These are phyloP conservation scores for Jasminum sambac DNA, from an alignment of 257 asterid species.

Conservation along the genomic window DNA sequence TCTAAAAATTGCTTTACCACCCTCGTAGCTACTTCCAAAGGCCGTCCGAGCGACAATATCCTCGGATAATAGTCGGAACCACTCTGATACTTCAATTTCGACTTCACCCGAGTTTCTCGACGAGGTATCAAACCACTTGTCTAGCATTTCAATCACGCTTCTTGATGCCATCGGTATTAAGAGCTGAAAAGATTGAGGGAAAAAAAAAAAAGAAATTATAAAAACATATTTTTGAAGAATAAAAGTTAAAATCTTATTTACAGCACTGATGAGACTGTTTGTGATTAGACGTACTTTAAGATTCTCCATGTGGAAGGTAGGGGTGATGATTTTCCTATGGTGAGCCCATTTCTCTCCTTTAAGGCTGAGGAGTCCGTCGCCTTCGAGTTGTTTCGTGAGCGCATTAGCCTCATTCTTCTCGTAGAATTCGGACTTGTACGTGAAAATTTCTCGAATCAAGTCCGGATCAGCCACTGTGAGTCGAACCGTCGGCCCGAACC, in stretches of 20 bases:
- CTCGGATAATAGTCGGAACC: slow-evolving; percentile 68
- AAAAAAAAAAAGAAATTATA: background rate
- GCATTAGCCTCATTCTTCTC: slow-evolving; percentile 81
- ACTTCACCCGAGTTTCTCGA: slow-evolving; percentile 40
- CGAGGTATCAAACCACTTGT: slow-evolving; percentile 45
- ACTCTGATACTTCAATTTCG: slow-evolving; percentile 68
- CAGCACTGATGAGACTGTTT: background rate
- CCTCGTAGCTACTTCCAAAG: slow-evolving; percentile 78
- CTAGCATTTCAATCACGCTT: slow-evolving; percentile 47
- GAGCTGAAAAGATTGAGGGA: slow-evolving; percentile 29
- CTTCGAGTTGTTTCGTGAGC: slow-evolving; percentile 77
- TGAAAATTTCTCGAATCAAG: slow-evolving; percentile 67
- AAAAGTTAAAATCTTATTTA: background rate
- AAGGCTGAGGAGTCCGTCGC: slow-evolving; percentile 78
- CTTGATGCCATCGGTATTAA: slow-evolving; percentile 41
- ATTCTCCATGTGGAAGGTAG: slow-evolving; percentile 80
- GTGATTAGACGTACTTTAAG: slow-evolving; percentile 52
- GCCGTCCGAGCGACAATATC: slow-evolving; percentile 65
- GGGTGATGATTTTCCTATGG: slow-evolving; percentile 79
- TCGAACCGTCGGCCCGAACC: slow-evolving; percentile 88
- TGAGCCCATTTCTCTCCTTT: slow-evolving; percentile 94
- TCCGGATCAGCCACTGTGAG: slow-evolving; percentile 75
- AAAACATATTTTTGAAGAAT: background rate
- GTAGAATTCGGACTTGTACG: slow-evolving; percentile 62
- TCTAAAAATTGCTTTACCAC: slow-evolving; percentile 64